Evolutionary conservation across 305 asterid species (phyloP).

Genomic region (Fraxinus nigra): DNA sequence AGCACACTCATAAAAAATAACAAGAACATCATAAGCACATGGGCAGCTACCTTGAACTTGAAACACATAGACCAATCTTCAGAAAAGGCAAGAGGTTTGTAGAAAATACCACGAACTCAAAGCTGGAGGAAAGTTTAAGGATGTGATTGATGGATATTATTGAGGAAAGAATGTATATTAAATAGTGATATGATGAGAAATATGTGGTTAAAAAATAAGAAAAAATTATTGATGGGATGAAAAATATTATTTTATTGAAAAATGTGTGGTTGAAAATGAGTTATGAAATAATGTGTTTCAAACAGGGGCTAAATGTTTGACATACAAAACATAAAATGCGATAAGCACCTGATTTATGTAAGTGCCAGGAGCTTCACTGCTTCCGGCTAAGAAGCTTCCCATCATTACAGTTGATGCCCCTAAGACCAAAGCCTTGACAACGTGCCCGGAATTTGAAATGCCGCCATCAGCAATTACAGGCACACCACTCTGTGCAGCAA

Average conservation of each 20-base stretch:
- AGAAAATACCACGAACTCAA: background rate
- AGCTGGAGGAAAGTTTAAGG: background rate
- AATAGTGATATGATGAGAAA: too few species aligned
- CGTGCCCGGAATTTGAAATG: conserved; percentile 91
- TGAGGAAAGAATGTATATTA: too few species aligned
- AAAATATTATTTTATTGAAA: too few species aligned
- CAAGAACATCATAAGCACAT: background rate
- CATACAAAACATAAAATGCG: background rate
- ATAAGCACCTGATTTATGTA: conserved; percentile 60
- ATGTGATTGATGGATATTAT: too few species aligned
- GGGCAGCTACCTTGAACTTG: background rate
- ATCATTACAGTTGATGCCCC: conserved; percentile 99
- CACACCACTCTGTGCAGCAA: conserved; percentile 65
- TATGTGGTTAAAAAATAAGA: too few species aligned
- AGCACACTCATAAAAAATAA: background rate
- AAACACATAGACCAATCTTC: background rate
- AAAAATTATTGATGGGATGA: too few species aligned
- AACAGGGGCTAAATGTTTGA: background rate
- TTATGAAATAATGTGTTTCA: too few species aligned
- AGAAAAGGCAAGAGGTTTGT: background rate
- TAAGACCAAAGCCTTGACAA: conserved; percentile 84
- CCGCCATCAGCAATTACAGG: conserved; percentile 99
- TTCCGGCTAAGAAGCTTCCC: conserved; percentile 98
- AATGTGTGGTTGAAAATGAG: too few species aligned
- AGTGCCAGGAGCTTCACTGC: conserved; percentile 85